Evolutionary conservation across 106 monocot genomes (phyloP).

Genomic region (Acorus gramineus): DNA sequence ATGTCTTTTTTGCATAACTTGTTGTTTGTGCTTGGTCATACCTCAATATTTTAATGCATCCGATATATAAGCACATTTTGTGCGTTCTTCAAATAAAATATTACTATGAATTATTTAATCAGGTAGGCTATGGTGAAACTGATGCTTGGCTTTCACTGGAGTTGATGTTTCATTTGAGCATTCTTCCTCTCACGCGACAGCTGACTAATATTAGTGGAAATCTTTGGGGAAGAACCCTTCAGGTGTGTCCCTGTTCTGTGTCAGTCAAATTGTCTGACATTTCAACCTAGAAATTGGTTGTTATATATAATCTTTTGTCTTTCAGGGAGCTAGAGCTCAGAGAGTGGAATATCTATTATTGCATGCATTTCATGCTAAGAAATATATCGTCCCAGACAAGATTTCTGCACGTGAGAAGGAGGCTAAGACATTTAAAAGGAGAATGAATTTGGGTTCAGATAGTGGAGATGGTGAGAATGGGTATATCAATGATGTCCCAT

Average conservation of each 20-base stretch:
- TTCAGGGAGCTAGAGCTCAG: conserved; percentile 92
- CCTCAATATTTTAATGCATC: not conserved
- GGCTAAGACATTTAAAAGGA: conserved; percentile 45
- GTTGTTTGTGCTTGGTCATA: not conserved
- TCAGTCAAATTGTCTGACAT: not conserved
- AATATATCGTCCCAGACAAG: conserved; percentile 90
- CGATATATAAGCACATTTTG: too few species aligned
- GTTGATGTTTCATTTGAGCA: conserved; percentile 90
- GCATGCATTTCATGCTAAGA: conserved; percentile 87
- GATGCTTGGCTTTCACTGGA: conserved; percentile 95
- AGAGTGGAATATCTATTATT: conserved; percentile 83
- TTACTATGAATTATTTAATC: conserved; percentile 5
- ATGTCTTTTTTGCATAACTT: not conserved
- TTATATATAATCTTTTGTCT: not conserved
- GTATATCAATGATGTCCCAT: conserved; percentile 18
- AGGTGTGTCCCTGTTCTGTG: conserved; percentile 29
- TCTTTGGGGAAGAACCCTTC: conserved; percentile 94
- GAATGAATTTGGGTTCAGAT: conserved; percentile 23
- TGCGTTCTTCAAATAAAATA: too few species aligned
- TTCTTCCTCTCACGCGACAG: conserved; percentile 85
- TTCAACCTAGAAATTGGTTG: not conserved
- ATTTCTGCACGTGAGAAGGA: conserved; percentile 37
- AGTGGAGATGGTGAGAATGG: conserved; percentile 37
- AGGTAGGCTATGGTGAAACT: conserved; percentile 83
- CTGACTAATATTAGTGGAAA: conserved; percentile 94